Evolutionary conservation across 805 yeast genomes (phyloP).

Genomic region (Candida pseudofarinosa): DNA sequence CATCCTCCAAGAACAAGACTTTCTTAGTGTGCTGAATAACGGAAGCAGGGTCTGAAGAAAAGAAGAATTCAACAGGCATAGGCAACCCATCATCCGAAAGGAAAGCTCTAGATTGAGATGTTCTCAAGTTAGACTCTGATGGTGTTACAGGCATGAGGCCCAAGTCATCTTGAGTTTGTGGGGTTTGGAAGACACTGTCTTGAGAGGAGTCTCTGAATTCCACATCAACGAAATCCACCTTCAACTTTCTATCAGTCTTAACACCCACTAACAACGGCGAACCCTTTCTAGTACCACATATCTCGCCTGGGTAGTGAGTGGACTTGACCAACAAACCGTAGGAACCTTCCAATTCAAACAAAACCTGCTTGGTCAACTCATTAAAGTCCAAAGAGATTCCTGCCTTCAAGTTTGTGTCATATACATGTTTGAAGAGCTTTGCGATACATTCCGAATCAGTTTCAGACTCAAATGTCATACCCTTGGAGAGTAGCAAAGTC

Average conservation of each 20-base stretch:
- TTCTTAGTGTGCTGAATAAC: slow-evolving; percentile 96
- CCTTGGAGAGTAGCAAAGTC: slow-evolving; percentile 74
- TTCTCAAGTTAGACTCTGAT: slow-evolving; percentile 62
- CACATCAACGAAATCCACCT: slow-evolving; percentile 97
- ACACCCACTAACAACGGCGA: slow-evolving; percentile 97
- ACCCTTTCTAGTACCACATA: slow-evolving; percentile 96
- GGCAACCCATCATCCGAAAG: slow-evolving; percentile 90
- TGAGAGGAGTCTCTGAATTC: slow-evolving; percentile 76
- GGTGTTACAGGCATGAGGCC: slow-evolving; percentile 50
- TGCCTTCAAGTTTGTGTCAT: slow-evolving; percentile 68
- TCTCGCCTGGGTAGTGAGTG: slow-evolving; percentile 89
- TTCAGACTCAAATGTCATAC: slow-evolving; percentile 80
- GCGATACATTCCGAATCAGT: slow-evolving; percentile 99
- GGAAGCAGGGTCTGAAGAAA: slow-evolving; percentile 96
- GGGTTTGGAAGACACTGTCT: slow-evolving; percentile 12
- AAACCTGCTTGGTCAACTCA: slow-evolving; percentile 86
- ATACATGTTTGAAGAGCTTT: slow-evolving; percentile 85
- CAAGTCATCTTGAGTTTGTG: slow-evolving; percentile 17
- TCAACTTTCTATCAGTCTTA: slow-evolving; percentile 89
- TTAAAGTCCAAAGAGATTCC: slow-evolving; percentile 83
- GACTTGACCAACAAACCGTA: slow-evolving; percentile 94
- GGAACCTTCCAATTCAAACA: slow-evolving; percentile 93
- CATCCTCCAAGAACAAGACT: slow-evolving; percentile 94
- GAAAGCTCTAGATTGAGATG: slow-evolving; percentile 95
- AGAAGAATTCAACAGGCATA: slow-evolving; percentile 90